Conservation (phyloP, 164 flowering plant genomes). For the Stephania japonica region DNA sequence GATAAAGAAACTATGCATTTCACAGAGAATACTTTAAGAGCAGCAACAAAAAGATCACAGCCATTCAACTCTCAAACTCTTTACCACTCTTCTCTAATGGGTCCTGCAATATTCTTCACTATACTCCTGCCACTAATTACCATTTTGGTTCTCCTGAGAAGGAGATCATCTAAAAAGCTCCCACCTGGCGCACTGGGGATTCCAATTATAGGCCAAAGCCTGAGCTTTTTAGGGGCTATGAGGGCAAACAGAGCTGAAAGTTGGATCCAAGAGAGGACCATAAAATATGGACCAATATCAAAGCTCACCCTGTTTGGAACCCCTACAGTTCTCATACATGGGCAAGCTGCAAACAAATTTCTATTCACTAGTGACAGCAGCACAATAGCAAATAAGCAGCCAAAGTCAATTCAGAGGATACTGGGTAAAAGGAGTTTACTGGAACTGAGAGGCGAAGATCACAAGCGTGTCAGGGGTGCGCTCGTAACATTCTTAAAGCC, state of each 20-base stretch:
- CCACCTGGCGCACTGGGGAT: slow-evolving; percentile 36
- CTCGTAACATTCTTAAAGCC: slow-evolving; percentile 24
- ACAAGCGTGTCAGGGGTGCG: slow-evolving; percentile 24
- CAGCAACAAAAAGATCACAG: not conserved
- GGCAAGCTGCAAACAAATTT: slow-evolving; percentile 41
- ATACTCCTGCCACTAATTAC: slow-evolving; percentile 15
- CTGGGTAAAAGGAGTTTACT: slow-evolving; percentile 24
- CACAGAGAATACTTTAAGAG: not conserved
- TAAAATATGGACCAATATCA: slow-evolving; percentile 30
- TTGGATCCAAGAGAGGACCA: slow-evolving; percentile 27
- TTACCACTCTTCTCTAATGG: not conserved
- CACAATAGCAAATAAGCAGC: slow-evolving; percentile 26
- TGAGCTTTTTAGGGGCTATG: slow-evolving; percentile 27
- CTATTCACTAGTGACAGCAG: slow-evolving; percentile 22
- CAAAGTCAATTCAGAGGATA: slow-evolving; percentile 23
- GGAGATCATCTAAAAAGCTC: slow-evolving; percentile 12
- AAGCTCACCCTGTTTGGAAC: slow-evolving; percentile 35
- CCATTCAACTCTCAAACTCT: not conserved
- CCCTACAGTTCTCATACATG: slow-evolving; percentile 31
- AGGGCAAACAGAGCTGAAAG: slow-evolving; percentile 29
- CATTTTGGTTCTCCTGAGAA: slow-evolving; percentile 12
- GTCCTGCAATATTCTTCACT: slow-evolving; percentile 10
- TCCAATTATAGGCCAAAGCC: slow-evolving; percentile 39
- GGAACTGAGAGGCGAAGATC: slow-evolving; percentile 27
- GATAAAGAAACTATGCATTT: not conserved